Percentiles rank a stretch among this genome's conserved stretches.
Conservation (phyloP, 164 flowering plant genomes). For the Dillenia suffruticosa region DNA sequence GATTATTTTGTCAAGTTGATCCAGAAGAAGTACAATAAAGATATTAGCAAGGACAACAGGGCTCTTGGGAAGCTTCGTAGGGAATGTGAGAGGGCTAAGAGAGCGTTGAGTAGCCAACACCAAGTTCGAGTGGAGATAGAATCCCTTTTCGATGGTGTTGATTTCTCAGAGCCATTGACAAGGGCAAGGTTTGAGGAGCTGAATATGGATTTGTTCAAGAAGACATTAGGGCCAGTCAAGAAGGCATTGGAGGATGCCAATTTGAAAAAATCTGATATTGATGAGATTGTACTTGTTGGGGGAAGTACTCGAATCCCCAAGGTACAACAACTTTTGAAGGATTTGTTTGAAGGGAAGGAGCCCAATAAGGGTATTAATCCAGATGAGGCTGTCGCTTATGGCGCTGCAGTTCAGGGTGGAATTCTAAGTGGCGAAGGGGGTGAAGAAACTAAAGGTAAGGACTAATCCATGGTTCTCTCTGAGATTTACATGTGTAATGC, state of each 20-base stretch:
- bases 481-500: background rate
- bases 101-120: constrained; percentile 56
- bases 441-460: constrained; percentile 29
- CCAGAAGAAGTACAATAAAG: constrained; percentile 42
- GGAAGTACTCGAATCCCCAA: constrained; percentile 58
- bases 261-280: constrained; percentile 32
- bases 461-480: background rate
- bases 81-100: constrained; percentile 49
- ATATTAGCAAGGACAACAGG: constrained; percentile 42
- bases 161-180: constrained; percentile 47
- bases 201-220: constrained; percentile 45
- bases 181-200: constrained; percentile 51
- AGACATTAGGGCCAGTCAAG: constrained; percentile 41
- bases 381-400: constrained; percentile 59
- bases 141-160: constrained; percentile 42
- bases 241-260: constrained; percentile 45
- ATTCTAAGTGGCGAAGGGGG: constrained; percentile 48
- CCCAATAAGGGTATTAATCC: constrained; percentile 51
- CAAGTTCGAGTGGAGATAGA: constrained; percentile 50
- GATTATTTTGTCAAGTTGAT: constrained; percentile 46
- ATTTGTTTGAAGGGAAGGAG: constrained; percentile 47
- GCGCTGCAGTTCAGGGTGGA: constrained; percentile 54
- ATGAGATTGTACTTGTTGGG: constrained; percentile 53
- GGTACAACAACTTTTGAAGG: constrained; percentile 44
- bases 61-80: constrained; percentile 45